Evolutionary conservation across 495 filamentous ascomycete species (phyloP).

Genomic region (Bacidia rubella): DNA sequence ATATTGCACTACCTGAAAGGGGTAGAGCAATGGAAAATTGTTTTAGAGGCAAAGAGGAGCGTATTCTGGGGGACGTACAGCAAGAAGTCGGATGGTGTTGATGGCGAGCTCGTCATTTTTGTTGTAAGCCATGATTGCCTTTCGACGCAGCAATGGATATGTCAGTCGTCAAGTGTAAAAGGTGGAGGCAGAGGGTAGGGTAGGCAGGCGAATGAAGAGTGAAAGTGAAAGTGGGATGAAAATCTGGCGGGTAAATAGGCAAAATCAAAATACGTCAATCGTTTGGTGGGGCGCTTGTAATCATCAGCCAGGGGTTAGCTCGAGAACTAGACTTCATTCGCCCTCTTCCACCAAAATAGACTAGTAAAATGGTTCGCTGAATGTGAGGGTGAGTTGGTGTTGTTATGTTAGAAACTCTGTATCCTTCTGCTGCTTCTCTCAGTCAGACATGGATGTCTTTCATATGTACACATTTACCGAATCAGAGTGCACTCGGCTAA

Average conservation of each 20-base stretch:
- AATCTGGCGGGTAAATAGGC: not conserved
- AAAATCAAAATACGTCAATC: slow-evolving; percentile 1
- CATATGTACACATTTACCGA: too few relatives aligned
- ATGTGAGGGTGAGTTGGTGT: too few relatives aligned
- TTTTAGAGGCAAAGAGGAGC: not conserved
- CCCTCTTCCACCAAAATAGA: too few relatives aligned
- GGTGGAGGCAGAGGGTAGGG: not conserved
- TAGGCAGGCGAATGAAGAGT: not conserved
- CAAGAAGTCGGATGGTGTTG: slow-evolving; percentile 94
- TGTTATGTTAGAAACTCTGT: too few relatives aligned
- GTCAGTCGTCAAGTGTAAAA: not conserved
- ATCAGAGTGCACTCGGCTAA: too few relatives aligned
- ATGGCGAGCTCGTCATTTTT: slow-evolving; percentile 79
- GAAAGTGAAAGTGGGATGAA: not conserved
- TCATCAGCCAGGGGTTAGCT: too few relatives aligned
- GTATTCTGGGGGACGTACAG: slow-evolving; percentile 48
- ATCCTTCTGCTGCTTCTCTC: too few relatives aligned
- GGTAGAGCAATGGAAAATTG: not conserved
- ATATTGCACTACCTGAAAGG: not conserved
- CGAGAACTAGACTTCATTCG: too few relatives aligned
- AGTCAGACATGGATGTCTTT: too few relatives aligned
- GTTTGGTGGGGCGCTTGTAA: not conserved
- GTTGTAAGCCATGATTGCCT: slow-evolving; percentile 72
- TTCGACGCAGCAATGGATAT: not conserved
- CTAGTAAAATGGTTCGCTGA: too few relatives aligned